These are phyloP conservation scores for Neoboletus magnificus DNA, from an alignment of 768 basidiomycete species.

Conservation along the genomic window DNA sequence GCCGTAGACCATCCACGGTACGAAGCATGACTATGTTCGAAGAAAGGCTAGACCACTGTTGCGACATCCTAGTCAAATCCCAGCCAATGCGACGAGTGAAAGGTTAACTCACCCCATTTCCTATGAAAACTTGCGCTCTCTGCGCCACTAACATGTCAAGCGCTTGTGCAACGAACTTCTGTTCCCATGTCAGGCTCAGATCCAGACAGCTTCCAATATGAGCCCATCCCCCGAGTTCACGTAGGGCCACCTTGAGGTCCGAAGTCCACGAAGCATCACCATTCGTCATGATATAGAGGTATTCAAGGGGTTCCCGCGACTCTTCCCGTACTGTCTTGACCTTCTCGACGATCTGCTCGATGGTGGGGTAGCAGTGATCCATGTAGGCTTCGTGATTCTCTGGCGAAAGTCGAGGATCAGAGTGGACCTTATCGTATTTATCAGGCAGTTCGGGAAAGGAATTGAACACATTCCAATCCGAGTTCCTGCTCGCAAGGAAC, in stretches of 20 bases:
- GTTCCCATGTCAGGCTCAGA: conserved; percentile 38
- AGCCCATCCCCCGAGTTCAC: conserved; percentile 34
- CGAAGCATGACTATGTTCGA: conserved; percentile 40
- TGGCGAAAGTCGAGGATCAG: conserved; percentile 22
- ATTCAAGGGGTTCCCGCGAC: conserved; percentile 25
- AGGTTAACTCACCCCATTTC: conserved; percentile 45
- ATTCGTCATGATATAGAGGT: conserved; percentile 49
- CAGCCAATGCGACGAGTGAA: background rate
- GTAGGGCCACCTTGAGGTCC: conserved; percentile 36
- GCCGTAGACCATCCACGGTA: conserved; percentile 23
- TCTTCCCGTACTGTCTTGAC: conserved; percentile 33
- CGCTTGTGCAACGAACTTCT: conserved; percentile 43
- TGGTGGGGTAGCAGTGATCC: conserved; percentile 41
- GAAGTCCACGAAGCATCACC: conserved; percentile 38
- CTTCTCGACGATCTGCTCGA: conserved; percentile 39
- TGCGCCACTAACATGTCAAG: conserved; percentile 50
- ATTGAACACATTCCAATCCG: conserved; percentile 44
- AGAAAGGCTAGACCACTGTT: conserved; percentile 40
- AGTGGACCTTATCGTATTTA: conserved; percentile 29
- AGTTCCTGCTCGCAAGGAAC: conserved; percentile 31
- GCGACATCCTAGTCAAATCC: background rate
- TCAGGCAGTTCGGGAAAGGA: conserved; percentile 40
- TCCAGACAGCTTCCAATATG: conserved; percentile 40
- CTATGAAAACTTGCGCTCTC: conserved; percentile 46
- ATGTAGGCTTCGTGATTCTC: conserved; percentile 30